Evolutionary conservation across 805 yeast species (phyloP).

Genomic region (Maudiozyma barnettii): DNA sequence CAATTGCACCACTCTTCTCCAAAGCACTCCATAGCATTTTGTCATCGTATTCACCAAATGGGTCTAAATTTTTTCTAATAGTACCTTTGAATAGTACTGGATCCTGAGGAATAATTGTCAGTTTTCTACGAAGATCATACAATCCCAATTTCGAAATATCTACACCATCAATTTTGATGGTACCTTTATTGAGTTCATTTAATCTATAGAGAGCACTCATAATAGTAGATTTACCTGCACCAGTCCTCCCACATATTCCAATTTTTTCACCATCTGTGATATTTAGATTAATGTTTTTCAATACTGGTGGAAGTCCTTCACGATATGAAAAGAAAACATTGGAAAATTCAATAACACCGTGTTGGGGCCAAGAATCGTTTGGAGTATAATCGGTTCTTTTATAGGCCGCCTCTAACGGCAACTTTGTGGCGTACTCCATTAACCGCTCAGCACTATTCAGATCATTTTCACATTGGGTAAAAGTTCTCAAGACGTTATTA

Average conservation of each 20-base stretch:
- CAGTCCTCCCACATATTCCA: slow-evolving; percentile 59
- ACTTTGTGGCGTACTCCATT: slow-evolving; percentile 51
- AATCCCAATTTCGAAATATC: no score
- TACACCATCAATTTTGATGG: no score
- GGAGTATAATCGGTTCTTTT: slow-evolving; percentile 36
- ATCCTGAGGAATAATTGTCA: no score
- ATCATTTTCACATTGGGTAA: slow-evolving; percentile 49
- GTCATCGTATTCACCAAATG: no score
- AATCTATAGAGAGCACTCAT: no score
- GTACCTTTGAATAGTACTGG: no score
- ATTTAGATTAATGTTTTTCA: slow-evolving; percentile 35
- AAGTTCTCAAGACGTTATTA: slow-evolving; percentile 43
- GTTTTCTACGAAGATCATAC: no score
- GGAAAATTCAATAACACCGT: slow-evolving; percentile 41
- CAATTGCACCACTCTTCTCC: no score
- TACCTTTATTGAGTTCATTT: no score
- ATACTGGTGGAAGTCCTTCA: slow-evolving; percentile 41
- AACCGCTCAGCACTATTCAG: slow-evolving; percentile 55
- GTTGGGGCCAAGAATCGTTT: slow-evolving; percentile 41
- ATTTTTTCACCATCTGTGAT: slow-evolving; percentile 45
- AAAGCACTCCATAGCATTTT: no score
- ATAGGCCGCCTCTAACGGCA: slow-evolving; percentile 65
- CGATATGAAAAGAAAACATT: slow-evolving; percentile 43
- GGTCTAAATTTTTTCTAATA: no score
- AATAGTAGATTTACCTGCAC: slow-evolving; percentile 58